Evolutionary conservation across 2,329 filamentous ascomycete species (phyloP).

Genomic region (Rhinocladiella similis): DNA sequence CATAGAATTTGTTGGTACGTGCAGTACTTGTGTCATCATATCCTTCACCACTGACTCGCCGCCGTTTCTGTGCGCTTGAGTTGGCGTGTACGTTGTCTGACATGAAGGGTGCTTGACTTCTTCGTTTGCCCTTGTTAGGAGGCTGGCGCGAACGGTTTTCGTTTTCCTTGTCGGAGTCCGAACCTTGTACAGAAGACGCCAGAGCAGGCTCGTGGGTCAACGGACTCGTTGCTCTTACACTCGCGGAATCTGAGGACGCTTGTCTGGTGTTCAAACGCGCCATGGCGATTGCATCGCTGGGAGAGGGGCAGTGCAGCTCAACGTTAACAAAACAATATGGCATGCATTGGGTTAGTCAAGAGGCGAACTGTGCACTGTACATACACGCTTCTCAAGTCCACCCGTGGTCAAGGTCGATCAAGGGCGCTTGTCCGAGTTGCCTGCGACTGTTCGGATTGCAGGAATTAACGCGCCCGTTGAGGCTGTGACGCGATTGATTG

Average conservation of each 20-base stretch:
- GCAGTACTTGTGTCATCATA: slow-evolving; percentile 33
- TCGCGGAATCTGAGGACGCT: slow-evolving; percentile 44
- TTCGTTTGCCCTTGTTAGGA: slow-evolving; percentile 43
- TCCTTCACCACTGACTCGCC: slow-evolving; percentile 37
- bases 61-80: slow-evolving; percentile 43
- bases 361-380: neutral
- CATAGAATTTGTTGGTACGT: slow-evolving; percentile 56
- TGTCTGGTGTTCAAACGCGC: slow-evolving; percentile 22
- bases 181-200: slow-evolving; percentile 36
- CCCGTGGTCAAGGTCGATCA: too few species aligned
- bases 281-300: slow-evolving; percentile 20
- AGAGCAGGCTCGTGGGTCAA: slow-evolving; percentile 15
- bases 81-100: slow-evolving; percentile 23
- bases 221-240: slow-evolving; percentile 27
- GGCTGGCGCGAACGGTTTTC: slow-evolving; percentile 25
- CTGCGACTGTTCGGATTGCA: neutral
- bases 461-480: neutral
- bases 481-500: neutral
- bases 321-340: neutral
- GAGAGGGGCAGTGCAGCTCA: neutral
- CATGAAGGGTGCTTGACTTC: slow-evolving; percentile 33
- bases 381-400: neutral
- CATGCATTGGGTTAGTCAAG: neutral
- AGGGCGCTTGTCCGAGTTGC: too few species aligned
- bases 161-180: slow-evolving; percentile 55